Base-by-base conservation (phyloP, 345 rosid species). In the Reutealis trisperma region DNA sequence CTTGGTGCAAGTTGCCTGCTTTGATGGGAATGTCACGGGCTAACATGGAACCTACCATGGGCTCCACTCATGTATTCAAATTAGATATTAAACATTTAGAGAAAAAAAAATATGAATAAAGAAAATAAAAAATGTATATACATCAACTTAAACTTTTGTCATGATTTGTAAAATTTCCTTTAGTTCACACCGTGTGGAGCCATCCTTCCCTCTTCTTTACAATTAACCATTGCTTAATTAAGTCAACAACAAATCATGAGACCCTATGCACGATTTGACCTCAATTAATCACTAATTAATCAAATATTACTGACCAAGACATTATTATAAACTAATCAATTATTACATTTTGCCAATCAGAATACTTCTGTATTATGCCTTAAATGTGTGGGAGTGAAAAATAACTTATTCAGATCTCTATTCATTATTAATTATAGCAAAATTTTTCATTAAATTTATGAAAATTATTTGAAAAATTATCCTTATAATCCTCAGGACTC, bases 151-250 rank as follows among this genome's bases (percentile, higher is more conserved):
- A 16, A 60, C 16, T 55, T 30, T 69, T 71, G 77, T 72, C 79
- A 62, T 30, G n/a, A 49, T 61, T 54, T 71, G 66, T 37, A 37
- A 61, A 54, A 63, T 60, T 76, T 82, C 70, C 74, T 54, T 61
- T 9, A 24, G 34, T 85, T 82, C 87, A 80, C 75, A 82, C 74
- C 25, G 14, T 66, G 85, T 67, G 73, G 79, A 70, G 59, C 65
- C 69, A 72, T 49, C 8, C 34, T 32, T 41, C 30, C 44, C n/a
- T 72, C 25, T 13, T 8, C 22, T 45, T 11, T 16, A 22, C 52
- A 16, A 24, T 30, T 58, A 6, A 42, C 22, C 10, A 42, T 69
- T 74, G 51, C 55, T 64, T 51, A 67, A 68, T 68, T 27, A 72
- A 64, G 80, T 69, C 77, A 80, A 73, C 8, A 81, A 59, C 67